Base-by-base conservation (phyloP, 164 flowering plant genomes). In the Akebia trifoliata region DNA sequence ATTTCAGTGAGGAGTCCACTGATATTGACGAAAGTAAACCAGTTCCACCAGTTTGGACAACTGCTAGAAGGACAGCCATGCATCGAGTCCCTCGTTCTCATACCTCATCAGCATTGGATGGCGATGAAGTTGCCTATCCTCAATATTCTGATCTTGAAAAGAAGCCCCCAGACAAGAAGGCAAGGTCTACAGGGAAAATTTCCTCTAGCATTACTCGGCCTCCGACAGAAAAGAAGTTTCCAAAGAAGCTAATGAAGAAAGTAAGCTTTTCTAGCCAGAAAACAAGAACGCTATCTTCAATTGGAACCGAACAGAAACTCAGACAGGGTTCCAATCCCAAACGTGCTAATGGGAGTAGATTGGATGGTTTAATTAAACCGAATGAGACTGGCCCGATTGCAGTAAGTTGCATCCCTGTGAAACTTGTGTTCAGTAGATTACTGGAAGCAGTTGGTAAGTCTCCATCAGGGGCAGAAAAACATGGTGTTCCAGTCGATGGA, bases 391-490 rank as follows among this genome's bases (percentile, higher is more conserved):
- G 67, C 4, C 81, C 82, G 25, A 68, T 85, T 2, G 66, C 84
- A 15, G 79, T 84, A 36, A 77, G 94, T 15, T 87, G 91, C 69
- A 82, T 87, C 68, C 96, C 97, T 14, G 85, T 90, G 30, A 85
- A 84, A 59, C 62, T 90, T 66, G 96, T 86, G 25, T 87, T 77
- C 72, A 86, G 93, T 78, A 79, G 96, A 76, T 81, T 90, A 61
- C 74, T 76, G 50, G 96, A 90, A 74, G 87, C 85, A 71, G 76
- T 85, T 46, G 79, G 77, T 69, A 72, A 84, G 72, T 76, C 84
- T 29, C 75, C 82, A 45, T 72, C 83, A 29, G 72, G 58, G 66
- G 64, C 69, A 65, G 61, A 67, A 29, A 62, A 49, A 59, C 74
- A 65, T 56, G 59, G 55, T 52, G 60, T 49, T 47, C 40, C 54